Evolutionary conservation across 176 grass and related monocot genomes (phyloP), one percentile per base, ranked within the genome.

Genomic region (Musa schizocarpa): DNA sequence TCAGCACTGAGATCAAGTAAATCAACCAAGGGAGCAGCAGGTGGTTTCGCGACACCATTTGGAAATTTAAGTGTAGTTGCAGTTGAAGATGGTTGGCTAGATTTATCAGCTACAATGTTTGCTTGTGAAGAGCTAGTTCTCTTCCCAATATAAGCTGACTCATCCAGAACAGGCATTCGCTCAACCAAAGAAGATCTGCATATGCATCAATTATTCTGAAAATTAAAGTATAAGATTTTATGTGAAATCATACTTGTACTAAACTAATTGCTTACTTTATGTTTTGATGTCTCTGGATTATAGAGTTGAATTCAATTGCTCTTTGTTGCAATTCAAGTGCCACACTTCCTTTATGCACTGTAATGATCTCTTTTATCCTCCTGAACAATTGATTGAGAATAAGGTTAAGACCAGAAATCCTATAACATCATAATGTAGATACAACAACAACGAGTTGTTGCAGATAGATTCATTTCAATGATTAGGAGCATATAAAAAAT

Each of bases 261-360:
- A 16, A 75, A 23, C 11, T 27, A 68, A 69, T 74, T 70, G 89
- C 86, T 83, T 63, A 99, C 96, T 84, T 99, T 74, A 99, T 94
- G 77, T 85, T 83, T 22, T 87, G 76, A 79, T 99, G 96, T 82
- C 88, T 92, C 79, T 95, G 96, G 82, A 99, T 95, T 75, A 99
- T 99, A 73, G 96, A 99, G 69, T 82, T 85, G 76, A 99, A 99
- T 84, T 99, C 96, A 2, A 95, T 95, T 84, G 96, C 89, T 88
- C 96, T 92, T 86, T 99, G 96, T 70, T 99, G 96, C 74, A 99
- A 70, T 78, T 99, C 96, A 68, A 99, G 96, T 73, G 86, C 86
- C 53, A 90, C 84, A 59, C 85, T 88, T 67, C 86, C 96, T 87
- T 92, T 99, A 78, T 94, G 92, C 86, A 82, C 82, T 3, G 14